Conservation (phyloP, 306 rosid genomes). For the Quercus parvula region DNA sequence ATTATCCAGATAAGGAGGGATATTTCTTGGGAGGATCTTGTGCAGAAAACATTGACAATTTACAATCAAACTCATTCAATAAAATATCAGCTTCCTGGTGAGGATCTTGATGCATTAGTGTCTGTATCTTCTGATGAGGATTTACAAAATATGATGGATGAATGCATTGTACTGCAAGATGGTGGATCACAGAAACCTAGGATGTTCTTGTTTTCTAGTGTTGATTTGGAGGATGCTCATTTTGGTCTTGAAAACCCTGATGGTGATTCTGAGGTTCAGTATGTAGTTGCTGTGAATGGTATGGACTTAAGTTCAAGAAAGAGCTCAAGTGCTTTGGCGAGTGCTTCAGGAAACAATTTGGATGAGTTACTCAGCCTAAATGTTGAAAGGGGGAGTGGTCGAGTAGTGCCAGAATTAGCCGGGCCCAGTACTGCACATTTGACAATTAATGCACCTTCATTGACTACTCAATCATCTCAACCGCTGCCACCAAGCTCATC, state of each 20-base stretch:
- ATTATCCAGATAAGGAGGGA: slow-evolving; percentile 63
- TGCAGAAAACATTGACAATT: slow-evolving; percentile 57
- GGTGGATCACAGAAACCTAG: slow-evolving; percentile 65
- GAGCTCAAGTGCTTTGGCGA: slow-evolving; percentile 49
- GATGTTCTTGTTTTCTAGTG: slow-evolving; percentile 63
- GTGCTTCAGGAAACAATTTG: slow-evolving; percentile 51
- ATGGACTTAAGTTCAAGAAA: slow-evolving; percentile 61
- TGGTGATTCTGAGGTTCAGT: slow-evolving; percentile 70
- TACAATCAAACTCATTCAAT: slow-evolving; percentile 49
- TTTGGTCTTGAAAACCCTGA: slow-evolving; percentile 53
- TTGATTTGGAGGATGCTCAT: slow-evolving; percentile 71
- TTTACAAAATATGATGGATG: slow-evolving; percentile 89
- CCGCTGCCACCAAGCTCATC: slow-evolving; percentile 42
- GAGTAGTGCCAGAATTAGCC: slow-evolving; percentile 35
- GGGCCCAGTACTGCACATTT: slow-evolving; percentile 36
- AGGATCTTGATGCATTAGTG: slow-evolving; percentile 92
- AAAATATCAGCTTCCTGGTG: slow-evolving; percentile 94
- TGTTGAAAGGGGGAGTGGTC: slow-evolving; percentile 46
- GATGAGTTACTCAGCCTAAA: slow-evolving; percentile 56
- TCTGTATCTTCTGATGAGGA: slow-evolving; percentile 87
- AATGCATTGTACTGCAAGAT: slow-evolving; percentile 50
- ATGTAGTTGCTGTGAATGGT: slow-evolving; percentile 81
- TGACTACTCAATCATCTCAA: slow-evolving; percentile 42
- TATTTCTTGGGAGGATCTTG: slow-evolving; percentile 61
- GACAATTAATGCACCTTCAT: slow-evolving; percentile 39